A percentile compares a stretch with the other conserved stretches of the same genome.
Evolutionary conservation across 2,329 filamentous ascomycete genomes (phyloP).

Genomic region (Curvularia verruculosa): DNA sequence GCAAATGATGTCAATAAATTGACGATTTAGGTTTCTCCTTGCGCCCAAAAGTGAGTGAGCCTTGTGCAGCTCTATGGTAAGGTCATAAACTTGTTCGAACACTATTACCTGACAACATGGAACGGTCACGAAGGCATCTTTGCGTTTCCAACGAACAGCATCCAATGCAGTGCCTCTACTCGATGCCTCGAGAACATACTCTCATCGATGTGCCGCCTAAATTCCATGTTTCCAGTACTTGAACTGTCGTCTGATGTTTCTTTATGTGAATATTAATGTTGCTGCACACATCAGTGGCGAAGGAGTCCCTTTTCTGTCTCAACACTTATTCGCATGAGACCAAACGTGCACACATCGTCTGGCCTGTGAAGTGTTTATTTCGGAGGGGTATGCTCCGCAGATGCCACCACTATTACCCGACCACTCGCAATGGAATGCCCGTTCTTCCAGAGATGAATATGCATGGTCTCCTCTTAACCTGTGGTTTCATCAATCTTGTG

Average conservation of each 20-base stretch:
- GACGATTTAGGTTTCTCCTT: not conserved
- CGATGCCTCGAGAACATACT: not conserved
- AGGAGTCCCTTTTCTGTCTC: not conserved
- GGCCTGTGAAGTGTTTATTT: not conserved
- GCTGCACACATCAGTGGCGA: not conserved
- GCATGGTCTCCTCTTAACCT: not conserved
- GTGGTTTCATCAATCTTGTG: not conserved
- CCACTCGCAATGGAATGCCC: not conserved
- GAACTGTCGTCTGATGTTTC: not conserved
- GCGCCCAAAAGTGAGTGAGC: not conserved
- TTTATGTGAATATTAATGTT: not conserved
- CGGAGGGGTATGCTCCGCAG: not conserved
- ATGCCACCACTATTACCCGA: not conserved
- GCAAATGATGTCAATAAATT: not conserved
- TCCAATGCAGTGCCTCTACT: not conserved
- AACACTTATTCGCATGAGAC: not conserved
- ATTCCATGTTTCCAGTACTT: not conserved
- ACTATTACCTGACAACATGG: not conserved
- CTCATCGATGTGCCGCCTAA: not conserved
- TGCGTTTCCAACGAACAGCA: not conserved
- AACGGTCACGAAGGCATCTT: not conserved
- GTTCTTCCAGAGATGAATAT: not conserved
- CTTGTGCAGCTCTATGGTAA: not conserved
- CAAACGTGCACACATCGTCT: not conserved
- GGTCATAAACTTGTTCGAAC: not conserved